These are phyloP conservation scores for Populus tremula DNA, from an alignment of 345 rosid species.

Conservation along the genomic window DNA sequence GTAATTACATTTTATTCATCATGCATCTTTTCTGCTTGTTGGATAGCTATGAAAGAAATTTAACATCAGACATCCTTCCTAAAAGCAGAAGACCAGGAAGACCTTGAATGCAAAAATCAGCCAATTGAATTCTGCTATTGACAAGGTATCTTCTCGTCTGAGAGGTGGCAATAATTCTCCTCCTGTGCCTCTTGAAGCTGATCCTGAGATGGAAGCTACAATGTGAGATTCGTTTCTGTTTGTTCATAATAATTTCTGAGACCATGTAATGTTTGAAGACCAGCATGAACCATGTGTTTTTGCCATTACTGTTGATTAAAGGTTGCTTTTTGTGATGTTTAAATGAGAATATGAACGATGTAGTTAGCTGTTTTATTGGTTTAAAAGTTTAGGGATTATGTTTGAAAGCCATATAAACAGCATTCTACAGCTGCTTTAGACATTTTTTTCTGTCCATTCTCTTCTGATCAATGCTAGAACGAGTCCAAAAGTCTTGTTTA, in stretches of 20 bases:
- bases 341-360: background rate
- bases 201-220: conserved; percentile 69
- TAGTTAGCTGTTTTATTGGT: background rate
- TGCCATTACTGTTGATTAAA: background rate
- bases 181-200: conserved; percentile 43
- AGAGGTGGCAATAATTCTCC: conserved; percentile 61
- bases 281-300: background rate
- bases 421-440: background rate
- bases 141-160: conserved; percentile 81
- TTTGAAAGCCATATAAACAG: background rate
- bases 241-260: conserved; percentile 1
- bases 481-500: background rate
- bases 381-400: background rate
- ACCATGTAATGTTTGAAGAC: background rate
- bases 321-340: background rate
- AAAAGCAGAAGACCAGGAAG: conserved; percentile 73
- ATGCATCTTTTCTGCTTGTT: background rate
- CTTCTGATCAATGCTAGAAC: background rate
- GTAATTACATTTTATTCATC: conserved; percentile 24
- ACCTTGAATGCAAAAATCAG: conserved; percentile 76
- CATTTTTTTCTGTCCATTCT: background rate
- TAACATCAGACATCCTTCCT: background rate
- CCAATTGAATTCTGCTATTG: conserved; percentile 89
- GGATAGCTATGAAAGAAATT: background rate
- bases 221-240: conserved; percentile 24